Percentiles rank a stretch among this genome's conserved stretches.
Conservation (phyloP, 1,284 basidiomycete species). For the Trichosporon coremiiforme region DNA sequence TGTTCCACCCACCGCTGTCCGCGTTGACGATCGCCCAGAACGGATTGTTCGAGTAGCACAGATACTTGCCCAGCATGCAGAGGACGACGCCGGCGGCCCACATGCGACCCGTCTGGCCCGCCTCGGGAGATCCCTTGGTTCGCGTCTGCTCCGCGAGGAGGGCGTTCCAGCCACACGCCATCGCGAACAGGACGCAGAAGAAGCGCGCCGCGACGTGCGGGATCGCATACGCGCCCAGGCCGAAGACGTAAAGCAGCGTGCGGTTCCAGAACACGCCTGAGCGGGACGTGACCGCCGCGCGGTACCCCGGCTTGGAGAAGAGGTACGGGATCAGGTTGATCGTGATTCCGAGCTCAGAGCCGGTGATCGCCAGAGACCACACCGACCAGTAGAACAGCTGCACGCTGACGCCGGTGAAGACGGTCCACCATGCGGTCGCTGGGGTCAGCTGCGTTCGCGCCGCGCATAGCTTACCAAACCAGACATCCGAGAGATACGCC, state of each 20-base stretch:
- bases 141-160: slow-evolving; percentile 65
- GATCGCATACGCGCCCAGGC: slow-evolving; percentile 65
- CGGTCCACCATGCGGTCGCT: slow-evolving; percentile 87
- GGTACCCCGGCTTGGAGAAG: slow-evolving; percentile 60
- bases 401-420: slow-evolving; percentile 77
- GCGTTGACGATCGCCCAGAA: slow-evolving; percentile 79
- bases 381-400: slow-evolving; percentile 91
- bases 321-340: slow-evolving; percentile 69
- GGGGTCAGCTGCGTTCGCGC: no score
- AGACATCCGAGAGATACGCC: slow-evolving; percentile 50
- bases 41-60: slow-evolving; percentile 79
- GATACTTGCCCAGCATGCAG: slow-evolving; percentile 72
- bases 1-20: slow-evolving; percentile 72
- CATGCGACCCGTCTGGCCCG: slow-evolving; percentile 59
- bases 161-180: slow-evolving; percentile 61
- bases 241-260: slow-evolving; percentile 61
- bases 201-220: slow-evolving; percentile 64
- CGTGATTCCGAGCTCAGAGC: slow-evolving; percentile 71
- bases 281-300: slow-evolving; percentile 59
- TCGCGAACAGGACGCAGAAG: slow-evolving; percentile 64
- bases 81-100: slow-evolving; percentile 68
- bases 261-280: slow-evolving; percentile 62
- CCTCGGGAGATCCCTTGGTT: slow-evolving; percentile 58
- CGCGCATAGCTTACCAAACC: slow-evolving; percentile 40
- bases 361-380: slow-evolving; percentile 71